Conservation (phyloP, 805 yeast species). For the Nakazawaea holstii region DNA sequence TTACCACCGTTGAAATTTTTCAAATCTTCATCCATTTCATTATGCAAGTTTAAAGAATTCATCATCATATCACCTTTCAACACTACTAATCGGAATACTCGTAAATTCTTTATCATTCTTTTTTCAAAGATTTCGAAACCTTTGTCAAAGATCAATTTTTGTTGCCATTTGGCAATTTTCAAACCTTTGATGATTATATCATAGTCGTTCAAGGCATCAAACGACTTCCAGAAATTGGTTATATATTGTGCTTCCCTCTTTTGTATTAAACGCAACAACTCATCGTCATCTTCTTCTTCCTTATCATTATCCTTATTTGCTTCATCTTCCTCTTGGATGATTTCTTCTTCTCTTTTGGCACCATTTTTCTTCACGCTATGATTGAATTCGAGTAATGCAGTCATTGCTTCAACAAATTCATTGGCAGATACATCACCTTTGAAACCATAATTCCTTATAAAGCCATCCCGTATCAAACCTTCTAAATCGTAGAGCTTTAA, state of each 20-base stretch:
- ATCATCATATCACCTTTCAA: constrained; percentile 58
- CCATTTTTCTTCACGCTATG: constrained; percentile 20
- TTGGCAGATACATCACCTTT: constrained; percentile 85
- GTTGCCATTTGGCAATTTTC: constrained; percentile 78
- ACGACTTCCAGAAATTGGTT: constrained; percentile 50
- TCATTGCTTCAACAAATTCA: constrained; percentile 85
- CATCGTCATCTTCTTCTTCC: constrained; percentile 11
- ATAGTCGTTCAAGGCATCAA: constrained; percentile 46
- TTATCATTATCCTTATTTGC: constrained; percentile 20
- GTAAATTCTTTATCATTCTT: constrained; percentile 68
- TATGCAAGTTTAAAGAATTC: constrained; percentile 9
- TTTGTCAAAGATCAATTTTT: constrained; percentile 76
- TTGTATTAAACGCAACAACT: constrained; percentile 16
- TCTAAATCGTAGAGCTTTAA: constrained; percentile 75
- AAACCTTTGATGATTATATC: constrained; percentile 64
- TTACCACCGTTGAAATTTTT: constrained; percentile 34
- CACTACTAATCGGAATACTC: constrained; percentile 81
- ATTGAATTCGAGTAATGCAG: constrained; percentile 77
- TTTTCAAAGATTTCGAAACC: constrained; percentile 89
- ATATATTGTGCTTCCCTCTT: constrained; percentile 28
- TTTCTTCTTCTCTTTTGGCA: constrained; percentile 16
- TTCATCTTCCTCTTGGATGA: constrained; percentile 17
- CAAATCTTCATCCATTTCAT: constrained; percentile 11
- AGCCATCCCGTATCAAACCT: constrained; percentile 80
- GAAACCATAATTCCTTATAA: constrained; percentile 80